Percentiles rank a stretch among this genome's conserved stretches.
Conservation (phyloP, 2,329 filamentous ascomycete species). For the Diaporthe aspalathi region DNA sequence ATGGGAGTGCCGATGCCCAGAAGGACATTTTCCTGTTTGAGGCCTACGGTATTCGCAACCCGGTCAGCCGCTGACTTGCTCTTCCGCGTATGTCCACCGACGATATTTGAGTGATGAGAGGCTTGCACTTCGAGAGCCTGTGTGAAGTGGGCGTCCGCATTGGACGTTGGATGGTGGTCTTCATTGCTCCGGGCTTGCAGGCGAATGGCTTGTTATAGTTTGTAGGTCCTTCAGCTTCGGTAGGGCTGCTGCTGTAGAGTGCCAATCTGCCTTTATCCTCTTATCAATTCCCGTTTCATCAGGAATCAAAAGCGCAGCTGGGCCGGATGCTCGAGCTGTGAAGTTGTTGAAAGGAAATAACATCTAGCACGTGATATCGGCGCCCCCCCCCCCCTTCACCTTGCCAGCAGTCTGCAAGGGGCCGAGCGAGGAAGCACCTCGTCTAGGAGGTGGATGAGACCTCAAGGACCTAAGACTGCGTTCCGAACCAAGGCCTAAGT, state of each 20-base stretch:
- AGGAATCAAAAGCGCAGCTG: neutral
- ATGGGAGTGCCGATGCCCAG: neutral
- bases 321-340: neutral
- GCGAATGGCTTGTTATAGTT: neutral
- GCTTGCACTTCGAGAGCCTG: neutral
- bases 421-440: neutral
- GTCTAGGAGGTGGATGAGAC: neutral
- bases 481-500: neutral
- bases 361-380: neutral
- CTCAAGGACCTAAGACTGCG: neutral
- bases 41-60: neutral
- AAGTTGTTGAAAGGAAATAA: neutral
- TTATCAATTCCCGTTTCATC: neutral
- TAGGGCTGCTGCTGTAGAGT: neutral
- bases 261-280: neutral
- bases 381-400: too few relatives aligned
- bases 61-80: neutral
- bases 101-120: neutral
- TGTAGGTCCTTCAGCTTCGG: conserved; percentile 10
- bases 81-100: too few relatives aligned
- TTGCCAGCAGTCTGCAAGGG: neutral
- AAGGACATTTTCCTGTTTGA: neutral
- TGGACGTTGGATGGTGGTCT: neutral
- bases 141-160: neutral
- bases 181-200: neutral